These are phyloP conservation scores for Cucumis hystrix DNA, from an alignment of 306 rosid species.

Conservation along the genomic window DNA sequence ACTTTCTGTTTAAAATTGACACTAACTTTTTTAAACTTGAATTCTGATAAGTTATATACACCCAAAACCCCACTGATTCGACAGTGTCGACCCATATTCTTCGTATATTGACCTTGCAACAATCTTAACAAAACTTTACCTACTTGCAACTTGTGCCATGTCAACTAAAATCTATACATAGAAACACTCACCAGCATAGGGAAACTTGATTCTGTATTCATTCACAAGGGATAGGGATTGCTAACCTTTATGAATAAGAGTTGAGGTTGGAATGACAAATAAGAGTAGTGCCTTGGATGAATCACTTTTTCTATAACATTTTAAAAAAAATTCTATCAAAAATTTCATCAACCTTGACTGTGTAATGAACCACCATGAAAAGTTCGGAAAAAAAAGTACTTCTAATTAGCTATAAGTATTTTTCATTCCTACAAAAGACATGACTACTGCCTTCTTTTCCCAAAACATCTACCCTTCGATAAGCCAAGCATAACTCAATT, in stretches of 20 bases:
- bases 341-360: background rate
- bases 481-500: no score
- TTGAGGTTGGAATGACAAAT: background rate
- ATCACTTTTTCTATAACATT: background rate
- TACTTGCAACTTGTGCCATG: background rate
- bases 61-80: background rate
- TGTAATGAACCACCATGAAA: background rate
- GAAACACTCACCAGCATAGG: background rate
- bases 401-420: background rate
- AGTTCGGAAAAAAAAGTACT: background rate
- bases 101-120: background rate
- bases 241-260: background rate
- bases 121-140: background rate
- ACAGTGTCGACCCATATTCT: background rate
- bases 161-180: background rate
- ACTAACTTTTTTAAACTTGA: background rate
- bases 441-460: background rate
- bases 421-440: background rate
- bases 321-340: background rate
- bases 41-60: background rate
- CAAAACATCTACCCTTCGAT: background rate
- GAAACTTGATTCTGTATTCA: background rate
- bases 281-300: background rate
- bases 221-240: background rate
- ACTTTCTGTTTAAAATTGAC: background rate